Evolutionary conservation across 2,329 filamentous ascomycete species (phyloP).

Genomic region (Aureobasidium sp.): DNA sequence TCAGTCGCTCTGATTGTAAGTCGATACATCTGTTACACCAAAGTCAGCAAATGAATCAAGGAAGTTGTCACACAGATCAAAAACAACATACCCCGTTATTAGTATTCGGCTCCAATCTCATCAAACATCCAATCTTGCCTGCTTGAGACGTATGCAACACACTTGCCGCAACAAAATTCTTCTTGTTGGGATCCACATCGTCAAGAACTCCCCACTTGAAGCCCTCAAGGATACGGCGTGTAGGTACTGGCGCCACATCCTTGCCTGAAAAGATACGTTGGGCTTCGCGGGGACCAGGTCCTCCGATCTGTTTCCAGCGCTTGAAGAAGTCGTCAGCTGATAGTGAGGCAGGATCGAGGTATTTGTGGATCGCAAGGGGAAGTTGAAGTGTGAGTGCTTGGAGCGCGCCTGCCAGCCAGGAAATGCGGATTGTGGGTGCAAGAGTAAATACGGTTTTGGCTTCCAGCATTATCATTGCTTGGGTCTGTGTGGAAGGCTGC

Average conservation of each 20-base stretch:
- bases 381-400: conserved; percentile 89
- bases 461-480: conserved; percentile 94
- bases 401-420: conserved; percentile 85
- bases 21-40: conserved; percentile 70
- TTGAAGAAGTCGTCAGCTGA: conserved; percentile 95
- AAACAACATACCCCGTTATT: conserved; percentile 65
- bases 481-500: conserved; percentile 65
- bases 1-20: conserved; percentile 91
- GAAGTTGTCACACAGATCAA: too few relatives aligned
- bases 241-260: conserved; percentile 63
- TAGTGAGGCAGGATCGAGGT: conserved; percentile 88
- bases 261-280: conserved; percentile 72
- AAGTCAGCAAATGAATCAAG: conserved; percentile 15
- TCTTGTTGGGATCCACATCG: conserved; percentile 81
- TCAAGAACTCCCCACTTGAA: conserved; percentile 85
- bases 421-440: conserved; percentile 85
- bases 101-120: conserved; percentile 93
- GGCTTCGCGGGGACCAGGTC: conserved; percentile 67
- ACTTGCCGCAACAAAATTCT: conserved; percentile 88
- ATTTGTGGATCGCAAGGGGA: conserved; percentile 84
- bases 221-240: conserved; percentile 66
- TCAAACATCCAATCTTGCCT: conserved; percentile 88
- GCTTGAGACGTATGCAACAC: conserved; percentile 69
- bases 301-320: conserved; percentile 97
- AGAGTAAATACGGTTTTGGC: conserved; percentile 73